Conservation (phyloP, 2,329 filamentous ascomycete species). For the Aphanocladium album region DNA sequence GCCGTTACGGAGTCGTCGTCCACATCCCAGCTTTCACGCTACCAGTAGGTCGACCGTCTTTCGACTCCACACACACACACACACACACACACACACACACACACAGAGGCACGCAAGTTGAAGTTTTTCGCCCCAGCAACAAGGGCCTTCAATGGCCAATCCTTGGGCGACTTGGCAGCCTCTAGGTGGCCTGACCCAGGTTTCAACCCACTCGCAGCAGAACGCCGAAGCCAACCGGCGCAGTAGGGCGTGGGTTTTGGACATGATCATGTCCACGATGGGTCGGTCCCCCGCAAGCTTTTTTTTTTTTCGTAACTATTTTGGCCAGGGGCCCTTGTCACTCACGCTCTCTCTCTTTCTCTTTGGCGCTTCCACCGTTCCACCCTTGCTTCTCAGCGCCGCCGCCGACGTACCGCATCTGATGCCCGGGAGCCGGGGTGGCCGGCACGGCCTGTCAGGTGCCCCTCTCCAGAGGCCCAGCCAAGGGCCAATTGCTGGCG, state of each 20-base stretch:
- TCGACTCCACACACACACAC: slow-evolving; percentile 6
- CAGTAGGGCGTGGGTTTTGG: slow-evolving; percentile 3
- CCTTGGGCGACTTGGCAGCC: neutral
- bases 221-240: slow-evolving; percentile 9
- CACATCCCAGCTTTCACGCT: neutral
- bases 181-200: neutral
- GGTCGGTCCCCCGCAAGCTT: slow-evolving; percentile 2
- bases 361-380: neutral
- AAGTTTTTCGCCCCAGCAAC: neutral
- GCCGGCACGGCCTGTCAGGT: slow-evolving; percentile 2
- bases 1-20: neutral
- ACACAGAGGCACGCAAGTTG: neutral
- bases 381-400: neutral
- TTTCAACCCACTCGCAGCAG: neutral
- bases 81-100: neutral
- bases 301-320: neutral
- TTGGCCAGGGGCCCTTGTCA: too few relatives aligned
- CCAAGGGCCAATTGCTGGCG: neutral
- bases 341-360: too few relatives aligned
- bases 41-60: neutral
- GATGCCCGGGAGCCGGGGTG: neutral
- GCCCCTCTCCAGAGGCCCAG: slow-evolving; percentile 3
- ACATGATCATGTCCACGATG: slow-evolving; percentile 7
- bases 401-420: slow-evolving; percentile 8
- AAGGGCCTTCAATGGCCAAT: neutral